Percentiles rank a stretch among this genome's conserved stretches.
These are phyloP conservation scores for Sclerotinia subarctica DNA, from an alignment of 2,329 filamentous ascomycete genomes.

Conservation along the genomic window DNA sequence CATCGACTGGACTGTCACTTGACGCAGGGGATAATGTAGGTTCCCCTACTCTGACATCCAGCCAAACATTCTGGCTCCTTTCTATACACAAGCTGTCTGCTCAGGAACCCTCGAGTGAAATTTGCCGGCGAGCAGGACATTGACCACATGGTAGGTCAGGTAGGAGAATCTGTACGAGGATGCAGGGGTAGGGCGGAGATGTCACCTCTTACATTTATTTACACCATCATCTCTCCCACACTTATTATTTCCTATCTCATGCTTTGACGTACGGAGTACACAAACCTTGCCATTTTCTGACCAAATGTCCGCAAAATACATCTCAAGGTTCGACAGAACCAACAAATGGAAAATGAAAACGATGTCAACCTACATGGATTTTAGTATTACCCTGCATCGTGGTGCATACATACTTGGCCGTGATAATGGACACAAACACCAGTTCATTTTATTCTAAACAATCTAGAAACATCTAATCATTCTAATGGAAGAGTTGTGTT, in stretches of 20 bases:
- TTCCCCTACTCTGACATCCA: not conserved
- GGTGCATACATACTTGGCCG: not conserved
- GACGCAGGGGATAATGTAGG: conserved; percentile 9
- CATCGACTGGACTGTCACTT: conserved; percentile 15
- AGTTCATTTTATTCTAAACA: conserved; percentile 12
- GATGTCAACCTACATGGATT: conserved; percentile 9
- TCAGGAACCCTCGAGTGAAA: conserved; percentile 3
- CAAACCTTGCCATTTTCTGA: conserved; percentile 12
- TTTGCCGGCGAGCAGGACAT: conserved; percentile 14
- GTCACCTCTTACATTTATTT: conserved; percentile 2
- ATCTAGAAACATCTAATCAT: conserved; percentile 6
- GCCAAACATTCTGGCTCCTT: not conserved
- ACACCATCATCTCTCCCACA: not conserved
- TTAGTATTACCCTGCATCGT: conserved; percentile 10
- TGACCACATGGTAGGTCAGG: not conserved
- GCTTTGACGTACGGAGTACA: not conserved
- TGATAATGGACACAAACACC: conserved; percentile 5
- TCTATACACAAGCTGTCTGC: conserved; percentile 16
- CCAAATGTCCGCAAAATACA: not conserved
- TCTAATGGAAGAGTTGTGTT: not conserved
- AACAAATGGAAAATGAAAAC: conserved; percentile 8
- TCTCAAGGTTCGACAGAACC: not conserved
- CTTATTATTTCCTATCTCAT: conserved; percentile 3
- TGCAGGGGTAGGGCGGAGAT: conserved; percentile 19
- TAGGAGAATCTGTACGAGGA: conserved; percentile 4